Base-by-base conservation (phyloP, 805 yeast genomes). In the Cyberlindnera maritima region DNA sequence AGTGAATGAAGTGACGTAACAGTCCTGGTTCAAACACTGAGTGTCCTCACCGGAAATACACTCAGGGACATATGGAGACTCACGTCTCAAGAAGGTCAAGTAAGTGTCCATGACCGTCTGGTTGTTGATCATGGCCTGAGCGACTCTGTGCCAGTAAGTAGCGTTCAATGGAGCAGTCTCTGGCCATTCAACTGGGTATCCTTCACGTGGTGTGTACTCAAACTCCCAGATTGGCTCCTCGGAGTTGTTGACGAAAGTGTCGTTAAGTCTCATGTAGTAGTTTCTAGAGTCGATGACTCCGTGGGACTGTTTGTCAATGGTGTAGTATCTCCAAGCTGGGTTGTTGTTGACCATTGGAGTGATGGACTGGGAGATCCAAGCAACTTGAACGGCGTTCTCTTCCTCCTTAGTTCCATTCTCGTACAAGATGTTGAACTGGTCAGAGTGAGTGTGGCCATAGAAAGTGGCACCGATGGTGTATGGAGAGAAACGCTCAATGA, bases 301-400 rank as follows among this genome's bases (percentile, higher is more conserved):
- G 66, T 80, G 81, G 6, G 86, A 75, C 52, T 74, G 64, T 18
- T 74, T 65, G 59, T 84, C 88, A 44, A 84, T 81, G 53, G 79
- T 80, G 57, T 84, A 85, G 65, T 81, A 83, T 61, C 86, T 75
- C 85, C 88, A 84, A 17, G 81, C 74, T 6, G 91, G 91, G 61
- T 84, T 84, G 53, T 76, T 72, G 41, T 78, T 71, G 9, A 69
- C 64, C 58, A 72, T 70, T 9, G 89, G 87, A 8, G 88, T 81
- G 34, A 84, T 76, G 0, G 88, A 79, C 49, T 81, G 89, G 3
- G 79, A 74, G 46, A 83, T 72, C 81, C 84, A 83, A 1, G 85
- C 83, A 66, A 77, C 72, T 54, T 75, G 74, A 29, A 82, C 54
- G 5, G 78, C 81, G 31, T 68, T 66, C 5, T 70, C 75, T 26